Percentiles rank a stretch among this genome's conserved stretches.
Conservation (phyloP, 2,329 filamentous ascomycete species). For the Cryphonectria naterciae region DNA sequence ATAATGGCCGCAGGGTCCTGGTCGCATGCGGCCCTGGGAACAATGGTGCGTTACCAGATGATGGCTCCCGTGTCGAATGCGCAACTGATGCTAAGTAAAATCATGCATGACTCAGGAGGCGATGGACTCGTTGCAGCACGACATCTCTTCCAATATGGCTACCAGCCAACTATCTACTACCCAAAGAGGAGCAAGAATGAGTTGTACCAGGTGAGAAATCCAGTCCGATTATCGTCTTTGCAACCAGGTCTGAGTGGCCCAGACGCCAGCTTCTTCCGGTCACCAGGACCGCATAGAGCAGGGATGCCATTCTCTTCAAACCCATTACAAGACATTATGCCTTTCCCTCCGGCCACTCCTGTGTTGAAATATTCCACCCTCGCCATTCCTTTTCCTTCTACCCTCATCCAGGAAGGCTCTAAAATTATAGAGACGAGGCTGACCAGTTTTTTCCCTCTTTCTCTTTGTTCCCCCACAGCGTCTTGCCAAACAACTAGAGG, state of each 20-base stretch:
- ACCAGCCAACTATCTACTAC: slow-evolving; percentile 86
- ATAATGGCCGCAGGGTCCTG: slow-evolving; percentile 72
- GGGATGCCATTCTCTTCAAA: neutral
- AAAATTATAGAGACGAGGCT: slow-evolving; percentile 32
- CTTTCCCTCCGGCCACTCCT: slow-evolving; percentile 25
- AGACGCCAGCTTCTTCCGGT: neutral
- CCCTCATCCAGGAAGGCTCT: slow-evolving; percentile 9
- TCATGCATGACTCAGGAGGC: slow-evolving; percentile 64
- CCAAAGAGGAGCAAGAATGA: slow-evolving; percentile 91
- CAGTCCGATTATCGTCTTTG: slow-evolving; percentile 9
- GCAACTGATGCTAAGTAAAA: slow-evolving; percentile 16
- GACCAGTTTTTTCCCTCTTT: slow-evolving; percentile 34
- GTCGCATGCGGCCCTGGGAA: slow-evolving; percentile 89
- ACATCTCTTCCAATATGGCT: slow-evolving; percentile 90
- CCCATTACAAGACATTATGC: slow-evolving; percentile 31
- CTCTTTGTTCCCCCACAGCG: slow-evolving; percentile 55
- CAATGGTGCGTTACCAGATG: slow-evolving; percentile 54
- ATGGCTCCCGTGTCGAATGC: slow-evolving; percentile 6
- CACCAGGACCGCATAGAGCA: neutral
- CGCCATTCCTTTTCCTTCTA: slow-evolving; percentile 26
- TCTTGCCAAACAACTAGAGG: slow-evolving; percentile 80
- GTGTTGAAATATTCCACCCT: neutral
- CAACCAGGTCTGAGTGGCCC: neutral
- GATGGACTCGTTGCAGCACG: slow-evolving; percentile 94
- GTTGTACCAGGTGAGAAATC: slow-evolving; percentile 71